phyloP scores from a whole-genome alignment of 2,329 filamentous ascomycete species.

The Epichloe sp. region DNA sequence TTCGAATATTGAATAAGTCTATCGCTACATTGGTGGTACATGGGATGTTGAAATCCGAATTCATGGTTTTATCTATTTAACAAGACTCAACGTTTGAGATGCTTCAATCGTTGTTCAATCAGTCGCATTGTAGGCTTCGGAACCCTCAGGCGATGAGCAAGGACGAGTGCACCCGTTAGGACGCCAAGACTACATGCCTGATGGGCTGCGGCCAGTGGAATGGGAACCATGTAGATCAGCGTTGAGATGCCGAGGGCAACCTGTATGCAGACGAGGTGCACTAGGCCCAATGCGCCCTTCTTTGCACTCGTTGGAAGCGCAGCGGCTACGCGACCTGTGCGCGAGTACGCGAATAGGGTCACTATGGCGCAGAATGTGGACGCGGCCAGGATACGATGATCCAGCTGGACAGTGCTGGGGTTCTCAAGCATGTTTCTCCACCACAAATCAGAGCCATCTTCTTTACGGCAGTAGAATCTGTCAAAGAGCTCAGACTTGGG shows the following conservation, averaged over 20 bases:
- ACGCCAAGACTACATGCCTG: conserved; percentile 83
- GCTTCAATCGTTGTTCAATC: conserved; percentile 38
- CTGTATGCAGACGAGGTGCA: conserved; percentile 73
- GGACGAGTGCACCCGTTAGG: conserved; percentile 66
- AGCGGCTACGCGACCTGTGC: conserved; percentile 44
- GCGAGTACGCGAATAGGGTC: conserved; percentile 67
- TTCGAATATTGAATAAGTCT: background rate
- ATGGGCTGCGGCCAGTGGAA: conserved; percentile 75
- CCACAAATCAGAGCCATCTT: conserved; percentile 72
- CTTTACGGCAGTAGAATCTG: conserved; percentile 67
- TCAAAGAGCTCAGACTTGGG: conserved; percentile 75
- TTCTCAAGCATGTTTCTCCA: conserved; percentile 99
- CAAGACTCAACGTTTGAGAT: conserved; percentile 8
- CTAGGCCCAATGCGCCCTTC: conserved; percentile 62
- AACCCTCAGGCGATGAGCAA: conserved; percentile 66
- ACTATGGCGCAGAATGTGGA: conserved; percentile 77
- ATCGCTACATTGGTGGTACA: background rate
- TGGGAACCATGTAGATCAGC: conserved; percentile 86
- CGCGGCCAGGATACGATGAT: conserved; percentile 84
- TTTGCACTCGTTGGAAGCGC: conserved; percentile 50
- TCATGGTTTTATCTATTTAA: background rate
- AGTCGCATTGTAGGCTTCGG: conserved; percentile 51
- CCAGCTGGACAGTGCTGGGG: conserved; percentile 85
- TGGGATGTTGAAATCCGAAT: too few species aligned
- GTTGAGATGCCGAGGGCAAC: conserved; percentile 80